These are phyloP conservation scores for Helianthus annuus DNA, from an alignment of 129 eudicot species.

Conservation along the genomic window HanXRQr2.0-SUNRISE NC_035444.2:155703261-155703760, in stretches of 20 bases:
- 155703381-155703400: too few species aligned
- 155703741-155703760: slow-evolving; percentile 93
- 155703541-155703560: neutral
- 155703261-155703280: too few species aligned
- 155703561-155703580: neutral
- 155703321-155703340: too few species aligned
- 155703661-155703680: neutral
- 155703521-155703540: neutral
- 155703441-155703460: too few species aligned
- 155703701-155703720: slow-evolving; percentile 49
- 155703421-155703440: too few species aligned
- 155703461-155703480: neutral
- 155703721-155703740: slow-evolving; percentile 92
- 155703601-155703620: neutral
- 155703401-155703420: too few species aligned
- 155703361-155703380: too few species aligned
- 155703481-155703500: neutral
- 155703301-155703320: too few species aligned
- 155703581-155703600: neutral
- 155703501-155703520: neutral
- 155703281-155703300: too few species aligned
- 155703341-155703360: too few species aligned
- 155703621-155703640: neutral
- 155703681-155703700: neutral
- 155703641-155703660: slow-evolving; percentile 9